Evolutionary conservation across 1,284 basidiomycete species (phyloP), one percentile per base, ranked within the genome.

Genomic region (Cerioporus squamosus): DNA sequence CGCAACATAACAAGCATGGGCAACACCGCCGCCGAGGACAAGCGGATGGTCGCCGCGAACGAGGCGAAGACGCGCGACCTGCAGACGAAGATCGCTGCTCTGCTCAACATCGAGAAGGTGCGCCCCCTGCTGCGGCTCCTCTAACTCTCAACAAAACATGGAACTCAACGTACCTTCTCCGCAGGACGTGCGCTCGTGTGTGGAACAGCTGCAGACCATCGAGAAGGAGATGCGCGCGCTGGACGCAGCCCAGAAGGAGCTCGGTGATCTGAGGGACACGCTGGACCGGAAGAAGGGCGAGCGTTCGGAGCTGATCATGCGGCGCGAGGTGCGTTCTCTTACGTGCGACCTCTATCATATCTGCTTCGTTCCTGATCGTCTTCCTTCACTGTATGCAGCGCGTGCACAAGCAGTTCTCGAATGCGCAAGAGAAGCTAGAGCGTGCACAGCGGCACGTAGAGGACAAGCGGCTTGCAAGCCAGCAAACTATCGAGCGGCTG

Each of bases 71-170:
- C 85, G 2, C 78, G 91, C 44, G 93, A 94, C 66, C 78, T 93
- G 10, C 85, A 90, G 61, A 77, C 82, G n/a, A 91, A 93, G 68
- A 80, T 91, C 26, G 81, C 86, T 42, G 82, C 86, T 5, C 75
- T 94, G 44, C 76, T 81, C n/a, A 81, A 79, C 53, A 88, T 94
- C 55, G 91, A 95, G 75, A 86, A 90, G 75, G 91, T 87, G 33
- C 26, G 44, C 67, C 53, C 15, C 17, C 3, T 36, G 22, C 2
- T n/a, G 33, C n/a, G 24, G 48, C 43, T 20, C 7, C 31, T 18
- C 17, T 44, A 12, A 0, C 26, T n/a, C 33, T n/a, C 33, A 5
- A 29, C 9, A 9, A 29, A 9, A 9, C 26, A 29, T n/a, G 18
- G 3, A 7, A 17, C 10, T 9, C 14, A 17, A n/a, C 1, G 24